Conservation (phyloP, 75 land plant genomes). For the Ceratopteris richardii region DNA sequence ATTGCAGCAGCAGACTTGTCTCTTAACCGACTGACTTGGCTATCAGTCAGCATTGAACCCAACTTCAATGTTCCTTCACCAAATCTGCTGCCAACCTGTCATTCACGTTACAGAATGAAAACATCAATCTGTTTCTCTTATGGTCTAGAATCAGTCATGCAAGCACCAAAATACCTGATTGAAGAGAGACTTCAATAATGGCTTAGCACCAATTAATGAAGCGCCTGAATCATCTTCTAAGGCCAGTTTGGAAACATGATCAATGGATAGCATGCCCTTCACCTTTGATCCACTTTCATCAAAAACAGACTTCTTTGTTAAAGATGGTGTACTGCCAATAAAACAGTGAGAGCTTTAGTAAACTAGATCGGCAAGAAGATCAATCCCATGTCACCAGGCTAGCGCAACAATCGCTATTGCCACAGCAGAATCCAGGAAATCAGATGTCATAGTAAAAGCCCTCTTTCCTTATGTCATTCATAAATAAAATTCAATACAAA, state of each 20-base stretch:
- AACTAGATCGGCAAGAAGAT: too few relatives aligned
- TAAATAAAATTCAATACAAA: too few relatives aligned
- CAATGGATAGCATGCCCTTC: conserved; percentile 5
- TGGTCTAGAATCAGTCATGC: neutral
- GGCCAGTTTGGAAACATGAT: conserved; percentile 48
- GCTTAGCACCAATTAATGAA: conserved; percentile 71
- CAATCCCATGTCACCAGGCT: too few relatives aligned
- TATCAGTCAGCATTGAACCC: conserved; percentile 80
- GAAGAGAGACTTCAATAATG: conserved; percentile 87
- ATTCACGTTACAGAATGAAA: neutral
- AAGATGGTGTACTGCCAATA: conserved; percentile 5
- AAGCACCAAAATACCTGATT: conserved; percentile 51
- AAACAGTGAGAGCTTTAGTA: too few relatives aligned
- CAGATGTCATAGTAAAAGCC: too few relatives aligned
- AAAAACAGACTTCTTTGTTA: conserved; percentile 2
- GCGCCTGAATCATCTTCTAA: conserved; percentile 45
- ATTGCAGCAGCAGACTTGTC: conserved; percentile 82
- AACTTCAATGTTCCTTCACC: conserved; percentile 89
- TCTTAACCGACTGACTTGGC: conserved; percentile 77
- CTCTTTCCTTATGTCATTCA: too few relatives aligned
- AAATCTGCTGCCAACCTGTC: conserved; percentile 91
- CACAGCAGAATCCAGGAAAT: too few relatives aligned
- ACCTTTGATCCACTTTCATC: neutral
- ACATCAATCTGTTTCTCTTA: neutral
- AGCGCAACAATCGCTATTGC: too few relatives aligned